Base-by-base conservation (phyloP, 371 early-diverging fungal species). In the Syncephalastrum sp. region DNA sequence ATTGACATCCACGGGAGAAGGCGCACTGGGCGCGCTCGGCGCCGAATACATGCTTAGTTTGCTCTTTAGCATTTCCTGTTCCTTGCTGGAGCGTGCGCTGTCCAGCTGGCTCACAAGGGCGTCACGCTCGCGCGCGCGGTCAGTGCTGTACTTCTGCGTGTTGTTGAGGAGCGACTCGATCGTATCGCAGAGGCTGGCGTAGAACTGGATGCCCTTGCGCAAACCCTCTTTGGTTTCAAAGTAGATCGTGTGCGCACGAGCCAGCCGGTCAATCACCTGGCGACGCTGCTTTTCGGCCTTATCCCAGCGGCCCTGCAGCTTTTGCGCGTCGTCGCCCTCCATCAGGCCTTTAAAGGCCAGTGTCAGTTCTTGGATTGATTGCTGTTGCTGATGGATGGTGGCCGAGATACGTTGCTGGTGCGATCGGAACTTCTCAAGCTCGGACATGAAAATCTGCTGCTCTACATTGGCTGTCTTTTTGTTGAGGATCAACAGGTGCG, bases 371-470 rank as follows among this genome's bases (percentile, higher is more conserved):
- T 83, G 83, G 60, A 94, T 74, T 14, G 91, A 67, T 46, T 82
- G 81, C 21, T 81, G 79, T 45, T 96, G 94, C 57, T 84, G 80
- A 24, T 90, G 84, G 43, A 91, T 70, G 47, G 91, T 88, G 1
- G 88, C 75, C 8, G 82, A 74, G 24, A 96, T 74, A 24, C 88
- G 80, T 42, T 88, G 82, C 47, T 87, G 82, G 54, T 89, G 81
- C 19, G 87, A 86, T 7, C 88, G 78, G 64, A 86, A 97, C 72
- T 97, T 97, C 60, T 87, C 87, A 27, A 97, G 76, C 64, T 97
- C 95, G 55, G 85, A 73, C 5, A 87, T 81, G 79, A 96, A 95
- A 15, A 97, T 71, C 54, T 93, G 89, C 29, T 81, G 83, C 61
- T 93, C 94, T 8, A 86, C 82, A 46, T 87, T 85, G 10, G 79